Percentiles rank a stretch among this genome's conserved stretches.
These are phyloP conservation scores for Colletotrichum sublineola DNA, from an alignment of 2,329 filamentous ascomycete species.

Conservation along the genomic window DNA sequence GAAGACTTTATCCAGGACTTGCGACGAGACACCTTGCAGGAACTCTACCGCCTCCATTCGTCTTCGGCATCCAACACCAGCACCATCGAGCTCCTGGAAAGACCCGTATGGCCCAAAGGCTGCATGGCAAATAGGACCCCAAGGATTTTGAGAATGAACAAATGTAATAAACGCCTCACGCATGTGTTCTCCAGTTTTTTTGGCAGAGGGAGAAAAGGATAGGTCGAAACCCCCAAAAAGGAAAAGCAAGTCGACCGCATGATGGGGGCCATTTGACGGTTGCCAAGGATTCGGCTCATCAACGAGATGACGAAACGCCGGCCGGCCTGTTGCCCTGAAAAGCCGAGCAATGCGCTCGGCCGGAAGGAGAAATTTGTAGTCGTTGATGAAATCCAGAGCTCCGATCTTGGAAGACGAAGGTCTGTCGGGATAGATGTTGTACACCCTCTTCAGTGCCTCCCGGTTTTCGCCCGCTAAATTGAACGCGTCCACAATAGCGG, in stretches of 20 bases:
- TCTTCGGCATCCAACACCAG: conserved; percentile 48
- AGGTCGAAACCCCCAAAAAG: conserved; percentile 58
- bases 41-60: conserved; percentile 49
- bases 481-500: conserved; percentile 53
- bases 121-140: conserved; percentile 50
- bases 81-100: conserved; percentile 49
- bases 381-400: conserved; percentile 55
- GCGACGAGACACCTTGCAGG: conserved; percentile 46
- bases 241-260: conserved; percentile 61
- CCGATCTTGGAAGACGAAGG: conserved; percentile 56
- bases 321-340: conserved; percentile 44
- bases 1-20: conserved; percentile 39
- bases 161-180: conserved; percentile 57
- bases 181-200: conserved; percentile 52
- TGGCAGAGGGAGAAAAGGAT: conserved; percentile 51
- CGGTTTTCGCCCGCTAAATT: conserved; percentile 47
- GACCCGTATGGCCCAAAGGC: conserved; percentile 57
- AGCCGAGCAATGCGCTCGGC: conserved; percentile 40
- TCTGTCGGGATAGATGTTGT: conserved; percentile 56
- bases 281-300: conserved; percentile 64
- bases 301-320: conserved; percentile 56
- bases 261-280: conserved; percentile 58
- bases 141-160: conserved; percentile 52
- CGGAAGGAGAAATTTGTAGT: conserved; percentile 50
- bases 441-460: conserved; percentile 52